Percentiles rank a stretch among this genome's conserved stretches.
Evolutionary conservation across 805 yeast genomes (phyloP).

Genomic region (Ogataea nitratoaversa): DNA sequence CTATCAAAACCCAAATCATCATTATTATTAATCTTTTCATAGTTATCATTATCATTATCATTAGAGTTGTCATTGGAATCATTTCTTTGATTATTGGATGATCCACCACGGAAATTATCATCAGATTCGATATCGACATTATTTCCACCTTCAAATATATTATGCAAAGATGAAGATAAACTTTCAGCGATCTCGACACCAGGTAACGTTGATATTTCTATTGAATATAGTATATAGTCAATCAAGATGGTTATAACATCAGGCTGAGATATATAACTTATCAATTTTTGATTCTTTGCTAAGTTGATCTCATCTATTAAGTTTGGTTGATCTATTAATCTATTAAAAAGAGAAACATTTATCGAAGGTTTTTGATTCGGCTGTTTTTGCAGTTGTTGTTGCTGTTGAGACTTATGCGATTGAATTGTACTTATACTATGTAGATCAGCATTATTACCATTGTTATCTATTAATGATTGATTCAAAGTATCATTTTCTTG

Average conservation of each 20-base stretch:
- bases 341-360: constrained; percentile 29
- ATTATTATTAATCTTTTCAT: constrained; percentile 11
- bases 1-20: constrained; percentile 7
- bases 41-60: not conserved
- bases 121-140: constrained; percentile 14
- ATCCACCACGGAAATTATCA: no score
- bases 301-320: constrained; percentile 32
- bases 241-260: constrained; percentile 29
- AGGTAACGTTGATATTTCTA: constrained; percentile 16
- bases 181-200: constrained; percentile 6
- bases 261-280: constrained; percentile 28
- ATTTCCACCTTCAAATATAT: constrained; percentile 20
- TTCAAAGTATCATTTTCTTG: constrained; percentile 27
- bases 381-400: not conserved
- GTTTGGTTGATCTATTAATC: constrained; percentile 33
- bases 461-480: constrained; percentile 13
- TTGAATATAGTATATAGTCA: constrained; percentile 27
- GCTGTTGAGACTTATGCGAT: not conserved
- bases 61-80: not conserved
- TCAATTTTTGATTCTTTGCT: constrained; percentile 31
- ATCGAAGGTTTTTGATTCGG: constrained; percentile 5
- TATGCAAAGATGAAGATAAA: constrained; percentile 4
- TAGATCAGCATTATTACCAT: not conserved
- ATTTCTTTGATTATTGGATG: not conserved
- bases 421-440: constrained; percentile 1